Evolutionary conservation across 1,284 basidiomycete genomes (phyloP).

Genomic region (Quambalaria eucalypti): DNA sequence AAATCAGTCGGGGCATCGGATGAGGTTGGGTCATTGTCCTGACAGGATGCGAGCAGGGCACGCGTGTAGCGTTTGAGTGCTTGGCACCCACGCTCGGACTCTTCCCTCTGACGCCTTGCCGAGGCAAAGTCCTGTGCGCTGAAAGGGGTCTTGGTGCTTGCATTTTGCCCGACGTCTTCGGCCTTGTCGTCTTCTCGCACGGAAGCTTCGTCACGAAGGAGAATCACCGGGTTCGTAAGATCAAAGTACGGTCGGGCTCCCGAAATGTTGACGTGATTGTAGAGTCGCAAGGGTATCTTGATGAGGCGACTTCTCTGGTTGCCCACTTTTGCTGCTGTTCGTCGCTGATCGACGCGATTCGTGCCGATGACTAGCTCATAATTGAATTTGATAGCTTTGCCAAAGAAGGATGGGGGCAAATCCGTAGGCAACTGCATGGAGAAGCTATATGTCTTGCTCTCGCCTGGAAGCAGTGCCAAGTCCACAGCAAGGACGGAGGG

Average conservation of each 20-base stretch:
- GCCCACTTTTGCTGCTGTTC: neutral
- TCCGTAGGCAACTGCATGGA: slow-evolving; percentile 52
- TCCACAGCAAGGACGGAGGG: slow-evolving; percentile 78
- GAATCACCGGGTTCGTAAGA: slow-evolving; percentile 49
- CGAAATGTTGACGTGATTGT: slow-evolving; percentile 60
- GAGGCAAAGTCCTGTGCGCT: no score
- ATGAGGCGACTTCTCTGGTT: slow-evolving; percentile 64
- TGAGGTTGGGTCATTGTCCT: neutral
- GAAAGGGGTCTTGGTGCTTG: no score
- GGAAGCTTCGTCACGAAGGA: slow-evolving; percentile 41
- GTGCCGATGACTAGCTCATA: slow-evolving; percentile 81
- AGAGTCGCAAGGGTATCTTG: slow-evolving; percentile 76
- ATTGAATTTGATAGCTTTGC: slow-evolving; percentile 70
- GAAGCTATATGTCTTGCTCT: slow-evolving; percentile 59
- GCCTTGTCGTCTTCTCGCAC: slow-evolving; percentile 9
- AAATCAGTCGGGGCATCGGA: slow-evolving; percentile 10
- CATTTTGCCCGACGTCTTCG: no score
- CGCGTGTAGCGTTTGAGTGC: neutral
- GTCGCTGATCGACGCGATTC: slow-evolving; percentile 53
- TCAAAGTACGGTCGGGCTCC: slow-evolving; percentile 49
- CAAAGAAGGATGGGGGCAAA: slow-evolving; percentile 80
- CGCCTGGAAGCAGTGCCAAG: slow-evolving; percentile 64
- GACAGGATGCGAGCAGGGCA: slow-evolving; percentile 1
- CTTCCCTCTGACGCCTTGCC: no score
- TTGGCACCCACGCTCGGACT: no score